phyloP scores from a whole-genome alignment of 2,329 filamentous ascomycete genomes.

The Ploettnerulaceae sp. region DNA sequence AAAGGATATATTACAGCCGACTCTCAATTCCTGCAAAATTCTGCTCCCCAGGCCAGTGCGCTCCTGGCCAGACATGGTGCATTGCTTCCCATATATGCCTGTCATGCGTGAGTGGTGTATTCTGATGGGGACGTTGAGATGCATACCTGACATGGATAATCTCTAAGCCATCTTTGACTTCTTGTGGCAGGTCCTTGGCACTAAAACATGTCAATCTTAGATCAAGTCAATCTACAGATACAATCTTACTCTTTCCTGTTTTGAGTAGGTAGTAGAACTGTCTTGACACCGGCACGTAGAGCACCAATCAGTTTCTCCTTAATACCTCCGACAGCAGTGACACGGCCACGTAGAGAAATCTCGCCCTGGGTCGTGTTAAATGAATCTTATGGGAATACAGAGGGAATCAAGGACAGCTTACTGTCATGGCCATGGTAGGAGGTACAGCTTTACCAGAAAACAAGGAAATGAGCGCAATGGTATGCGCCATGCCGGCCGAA shows the following conservation, averaged over 20 bases:
- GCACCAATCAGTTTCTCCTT: slow-evolving; percentile 98
- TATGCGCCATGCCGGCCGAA: slow-evolving; percentile 87
- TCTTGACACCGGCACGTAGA: slow-evolving; percentile 87
- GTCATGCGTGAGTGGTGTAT: slow-evolving; percentile 19
- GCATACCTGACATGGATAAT: slow-evolving; percentile 85
- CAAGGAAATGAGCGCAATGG: slow-evolving; percentile 84
- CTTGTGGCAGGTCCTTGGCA: slow-evolving; percentile 80
- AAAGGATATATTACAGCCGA: slow-evolving; percentile 55
- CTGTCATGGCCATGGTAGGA: slow-evolving; percentile 92
- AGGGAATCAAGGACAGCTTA: slow-evolving; percentile 37
- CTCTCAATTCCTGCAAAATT: slow-evolving; percentile 69
- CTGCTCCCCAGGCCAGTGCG: slow-evolving; percentile 73
- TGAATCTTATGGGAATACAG: background rate
- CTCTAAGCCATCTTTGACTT: slow-evolving; percentile 80
- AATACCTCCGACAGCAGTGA: slow-evolving; percentile 93
- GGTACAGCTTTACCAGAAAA: slow-evolving; percentile 84
- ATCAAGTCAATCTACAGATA: background rate
- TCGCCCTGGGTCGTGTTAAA: slow-evolving; percentile 42
- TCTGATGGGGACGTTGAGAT: slow-evolving; percentile 7
- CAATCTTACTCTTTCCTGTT: slow-evolving; percentile 71
- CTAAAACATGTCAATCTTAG: slow-evolving; percentile 22
- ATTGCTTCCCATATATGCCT: slow-evolving; percentile 95
- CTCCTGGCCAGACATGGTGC: slow-evolving; percentile 85
- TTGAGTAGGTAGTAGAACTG: slow-evolving; percentile 78
- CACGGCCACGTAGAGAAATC: slow-evolving; percentile 76